phyloP scores from a whole-genome alignment of 73 alveolate species.

The Loxodes magnus region DNA sequence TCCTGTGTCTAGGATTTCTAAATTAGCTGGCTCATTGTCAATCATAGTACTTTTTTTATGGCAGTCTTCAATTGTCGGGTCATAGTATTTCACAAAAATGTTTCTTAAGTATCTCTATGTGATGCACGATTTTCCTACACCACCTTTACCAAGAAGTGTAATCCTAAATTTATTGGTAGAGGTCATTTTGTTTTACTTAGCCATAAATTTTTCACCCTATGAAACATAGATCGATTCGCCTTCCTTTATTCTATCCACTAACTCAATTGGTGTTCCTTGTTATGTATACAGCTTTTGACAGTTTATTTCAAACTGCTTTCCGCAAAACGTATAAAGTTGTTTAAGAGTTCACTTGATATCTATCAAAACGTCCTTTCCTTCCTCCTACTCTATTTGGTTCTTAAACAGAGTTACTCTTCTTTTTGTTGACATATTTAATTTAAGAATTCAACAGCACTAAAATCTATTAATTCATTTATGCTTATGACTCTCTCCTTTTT shows the following conservation, averaged over 20 bases:
- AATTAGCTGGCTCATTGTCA: not conserved
- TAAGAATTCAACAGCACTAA: no score
- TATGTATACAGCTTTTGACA: not conserved
- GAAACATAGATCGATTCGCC: constrained; percentile 4
- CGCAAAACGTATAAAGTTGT: not conserved
- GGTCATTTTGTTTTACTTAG: constrained; percentile 2
- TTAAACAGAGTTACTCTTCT: not conserved
- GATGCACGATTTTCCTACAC: constrained; percentile 16
- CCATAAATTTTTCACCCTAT: constrained; percentile 5
- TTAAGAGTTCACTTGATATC: not conserved
- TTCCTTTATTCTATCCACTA: not conserved
- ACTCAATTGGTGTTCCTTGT: not conserved
- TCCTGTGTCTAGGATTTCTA: constrained; percentile 20
- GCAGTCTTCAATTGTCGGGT: constrained; percentile 14
- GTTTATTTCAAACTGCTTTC: not conserved
- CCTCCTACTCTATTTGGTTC: not conserved
- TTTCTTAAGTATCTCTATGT: not conserved
- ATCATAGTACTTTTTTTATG: not conserved
- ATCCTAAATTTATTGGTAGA: not conserved
- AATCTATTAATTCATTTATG: no score
- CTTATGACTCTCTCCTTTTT: no score
- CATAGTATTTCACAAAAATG: constrained; percentile 7
- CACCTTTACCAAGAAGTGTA: constrained; percentile 5
- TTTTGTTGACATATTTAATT: not conserved
- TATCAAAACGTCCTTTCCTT: not conserved